Evolutionary conservation across 176 grass and related monocot species (phyloP), one percentile per base, ranked within the genome.

Genomic region (Miscanthus lutarioriparius): DNA sequence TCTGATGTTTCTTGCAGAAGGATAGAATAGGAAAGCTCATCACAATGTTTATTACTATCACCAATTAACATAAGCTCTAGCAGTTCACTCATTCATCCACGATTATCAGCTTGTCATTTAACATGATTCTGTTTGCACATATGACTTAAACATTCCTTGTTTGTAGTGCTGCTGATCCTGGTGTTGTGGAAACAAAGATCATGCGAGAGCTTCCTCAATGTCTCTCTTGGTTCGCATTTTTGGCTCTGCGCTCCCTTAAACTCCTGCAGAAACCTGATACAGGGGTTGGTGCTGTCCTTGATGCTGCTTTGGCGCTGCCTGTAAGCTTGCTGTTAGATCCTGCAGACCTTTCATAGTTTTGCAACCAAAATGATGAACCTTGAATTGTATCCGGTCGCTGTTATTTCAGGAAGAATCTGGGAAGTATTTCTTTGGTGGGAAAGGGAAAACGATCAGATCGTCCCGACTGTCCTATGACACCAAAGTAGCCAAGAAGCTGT

Each of bases 391-490:
- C 74, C 15, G 65, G 10, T 11, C 17, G 9, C 27, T 83, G 38
- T 85, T 89, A 35, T 66, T 88, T 64, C 45, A 99, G 96, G 96
- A 96, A 70, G 82, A 82, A 74, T 99, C 93, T 54, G 93, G 93
- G 19, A 89, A 86, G 59, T 96, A 92, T 81, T 98, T 94, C 64
- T 98, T 95, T 89, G 96, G 93, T n/a, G 96, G 89, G 19, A 90
- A 90, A 84, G 91, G 87, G 6, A 88, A 80, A 80, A 94, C 87
- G 10, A 54, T 98, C 10, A 82, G 78, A 22, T 95, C 96, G 4
- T 98, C 93, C 83, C 35, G 12, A 19, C 28, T 89, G 72, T 96
- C 93, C 1, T 87, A 88, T 47, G 76, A 96, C 71, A 48, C 43
- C 1, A 79, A 89, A 68, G 40, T 92, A 73, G 93, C 88, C 59